Percentiles rank a stretch among this genome's conserved stretches.
Conservation (phyloP, 2,329 filamentous ascomycete species). For the Nemania sp. region DNA sequence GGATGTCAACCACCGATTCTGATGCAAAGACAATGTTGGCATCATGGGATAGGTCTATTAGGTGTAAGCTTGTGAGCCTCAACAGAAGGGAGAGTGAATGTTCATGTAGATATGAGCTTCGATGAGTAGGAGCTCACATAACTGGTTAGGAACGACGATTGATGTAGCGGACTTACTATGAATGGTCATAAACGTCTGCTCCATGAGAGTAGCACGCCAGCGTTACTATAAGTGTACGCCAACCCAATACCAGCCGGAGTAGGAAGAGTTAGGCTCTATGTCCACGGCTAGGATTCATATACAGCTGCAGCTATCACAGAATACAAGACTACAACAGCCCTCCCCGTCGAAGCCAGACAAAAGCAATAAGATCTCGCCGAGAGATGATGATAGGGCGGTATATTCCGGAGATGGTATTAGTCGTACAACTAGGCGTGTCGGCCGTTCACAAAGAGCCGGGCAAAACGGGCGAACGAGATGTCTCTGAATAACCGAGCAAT, state of each 20-base stretch:
- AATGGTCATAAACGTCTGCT: constrained; percentile 91
- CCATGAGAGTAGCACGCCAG: constrained; percentile 64
- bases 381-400: constrained; percentile 44
- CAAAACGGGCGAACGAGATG: constrained; percentile 49
- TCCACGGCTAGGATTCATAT: constrained; percentile 40
- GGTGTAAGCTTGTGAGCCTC: constrained; percentile 37
- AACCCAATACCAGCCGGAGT: constrained; percentile 42
- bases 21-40: constrained; percentile 86
- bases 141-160: neutral
- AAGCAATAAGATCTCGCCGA: constrained; percentile 39
- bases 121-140: neutral
- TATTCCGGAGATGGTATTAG: constrained; percentile 47
- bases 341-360: constrained; percentile 6
- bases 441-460: constrained; percentile 45
- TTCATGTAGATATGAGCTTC: neutral
- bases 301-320: constrained; percentile 34
- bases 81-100: neutral
- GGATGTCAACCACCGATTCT: constrained; percentile 80
- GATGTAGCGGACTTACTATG: constrained; percentile 71
- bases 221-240: constrained; percentile 42
- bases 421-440: constrained; percentile 47
- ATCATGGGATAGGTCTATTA: constrained; percentile 76
- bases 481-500: constrained; percentile 54
- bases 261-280: constrained; percentile 41
- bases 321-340: constrained; percentile 40